Base-by-base conservation (phyloP, 108 stramenopile species). In the Cyclotella cryptica region DNA sequence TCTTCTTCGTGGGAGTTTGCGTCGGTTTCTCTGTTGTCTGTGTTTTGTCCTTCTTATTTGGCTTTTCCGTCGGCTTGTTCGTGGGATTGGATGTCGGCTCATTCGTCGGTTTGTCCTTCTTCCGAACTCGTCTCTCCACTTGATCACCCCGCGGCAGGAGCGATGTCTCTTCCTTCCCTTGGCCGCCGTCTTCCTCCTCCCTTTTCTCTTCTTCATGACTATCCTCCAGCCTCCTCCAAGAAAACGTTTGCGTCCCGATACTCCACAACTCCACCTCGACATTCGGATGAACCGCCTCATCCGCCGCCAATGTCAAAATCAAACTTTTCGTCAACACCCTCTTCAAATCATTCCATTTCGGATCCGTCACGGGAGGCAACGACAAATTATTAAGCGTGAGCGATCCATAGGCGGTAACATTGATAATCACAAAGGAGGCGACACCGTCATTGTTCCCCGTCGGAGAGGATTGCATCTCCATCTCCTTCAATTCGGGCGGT, bases 211-310 rank as follows among this genome's bases (percentile, higher is more conserved):
- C 42, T 15, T 8, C 46, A 29, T 9, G 10, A 14, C 62, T 27
- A 39, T 10, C 27, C 28, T 35, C 11, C 49, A n/a, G 6, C 68
- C 68, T 69, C 49, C 68, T 51, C 68, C 68, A 69, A 51, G 49
- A 24, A 44, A 71, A 71, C 13, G 18, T 4, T 35, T 42, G 24
- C 7, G 3, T 35, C 7, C 54, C 70, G 6, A 71, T 13, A 42
- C 42, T 71, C 53, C 55, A 71, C 15, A 71, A 22, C 27, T 71
- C 70, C 10, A 71, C 70, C 70, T 71, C 70, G 10, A 71, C 55
- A 42, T 57, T 51, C 10, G 45, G 47, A 44, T 71, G 70, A 27
- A 71, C 55, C 70, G 42, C 26, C 14, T 8, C 24, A 59, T 51
- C 42, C 61, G 42, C 61, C 12, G 30, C 54, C 10, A 71, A 18